Percentiles rank a stretch among this genome's conserved stretches.
Evolutionary conservation across 176 grass and related monocot genomes (phyloP).

Genomic region (Aechmea fasciata): DNA sequence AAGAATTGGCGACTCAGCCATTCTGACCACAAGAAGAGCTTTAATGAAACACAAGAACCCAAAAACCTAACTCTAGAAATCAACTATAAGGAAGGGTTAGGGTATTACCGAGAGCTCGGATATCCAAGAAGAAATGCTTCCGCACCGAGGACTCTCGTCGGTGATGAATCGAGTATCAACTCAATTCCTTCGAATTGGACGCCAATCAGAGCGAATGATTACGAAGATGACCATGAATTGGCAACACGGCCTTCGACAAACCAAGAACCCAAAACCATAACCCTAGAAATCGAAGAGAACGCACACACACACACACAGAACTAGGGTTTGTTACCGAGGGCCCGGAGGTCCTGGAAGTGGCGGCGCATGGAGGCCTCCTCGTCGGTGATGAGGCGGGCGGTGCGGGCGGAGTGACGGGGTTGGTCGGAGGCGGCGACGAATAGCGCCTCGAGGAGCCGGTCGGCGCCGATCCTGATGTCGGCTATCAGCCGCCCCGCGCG

Average conservation of each 20-base stretch:
- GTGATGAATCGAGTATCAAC: too few species aligned
- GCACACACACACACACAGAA: too few species aligned
- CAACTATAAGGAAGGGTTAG: too few species aligned
- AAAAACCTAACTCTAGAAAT: too few species aligned
- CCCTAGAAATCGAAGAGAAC: background rate
- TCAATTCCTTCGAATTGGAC: background rate
- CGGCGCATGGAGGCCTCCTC: slow-evolving; percentile 73
- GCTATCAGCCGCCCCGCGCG: slow-evolving; percentile 67
- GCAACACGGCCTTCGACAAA: background rate
- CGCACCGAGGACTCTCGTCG: too few species aligned
- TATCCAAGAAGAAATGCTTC: slow-evolving; percentile 12
- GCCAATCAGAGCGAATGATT: background rate
- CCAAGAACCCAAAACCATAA: background rate
- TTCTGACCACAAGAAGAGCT: too few species aligned
- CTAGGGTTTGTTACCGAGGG: slow-evolving; percentile 35
- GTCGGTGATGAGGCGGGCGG: slow-evolving; percentile 19
- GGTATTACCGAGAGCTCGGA: too few species aligned
- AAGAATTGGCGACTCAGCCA: too few species aligned
- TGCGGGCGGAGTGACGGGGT: slow-evolving; percentile 32
- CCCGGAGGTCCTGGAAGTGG: slow-evolving; percentile 82
- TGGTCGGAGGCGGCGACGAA: slow-evolving; percentile 40
- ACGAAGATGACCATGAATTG: background rate
- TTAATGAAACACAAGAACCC: too few species aligned
- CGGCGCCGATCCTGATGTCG: slow-evolving; percentile 76
- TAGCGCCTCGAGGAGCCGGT: slow-evolving; percentile 82